These are phyloP conservation scores for Pseudogymnoascus destructans DNA, from an alignment of 2,329 filamentous ascomycete genomes.

Conservation along the genomic window DNA sequence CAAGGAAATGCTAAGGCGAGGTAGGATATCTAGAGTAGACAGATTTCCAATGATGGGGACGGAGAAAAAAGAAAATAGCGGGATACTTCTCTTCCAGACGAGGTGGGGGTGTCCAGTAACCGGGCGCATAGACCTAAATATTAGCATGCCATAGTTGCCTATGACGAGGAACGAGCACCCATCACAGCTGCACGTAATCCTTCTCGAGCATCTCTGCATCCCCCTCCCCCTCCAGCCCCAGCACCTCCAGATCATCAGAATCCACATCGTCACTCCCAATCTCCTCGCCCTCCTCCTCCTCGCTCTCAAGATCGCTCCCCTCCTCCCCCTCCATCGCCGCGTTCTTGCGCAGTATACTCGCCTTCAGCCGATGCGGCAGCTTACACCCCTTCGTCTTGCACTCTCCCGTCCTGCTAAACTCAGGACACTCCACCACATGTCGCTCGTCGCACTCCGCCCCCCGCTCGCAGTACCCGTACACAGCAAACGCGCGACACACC, in stretches of 20 bases:
- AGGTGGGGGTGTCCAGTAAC: not conserved
- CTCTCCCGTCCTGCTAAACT: slow-evolving; percentile 80
- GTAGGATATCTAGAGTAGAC: not conserved
- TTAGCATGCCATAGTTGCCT: not conserved
- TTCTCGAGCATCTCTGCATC: slow-evolving; percentile 44
- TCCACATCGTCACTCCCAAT: slow-evolving; percentile 67
- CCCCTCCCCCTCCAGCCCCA: slow-evolving; percentile 37
- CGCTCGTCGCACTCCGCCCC: slow-evolving; percentile 65
- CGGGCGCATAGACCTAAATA: not conserved
- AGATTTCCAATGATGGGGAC: not conserved
- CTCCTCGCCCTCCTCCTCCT: slow-evolving; percentile 51
- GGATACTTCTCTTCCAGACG: slow-evolving; percentile 4
- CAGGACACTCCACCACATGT: slow-evolving; percentile 86
- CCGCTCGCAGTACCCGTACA: slow-evolving; percentile 77
- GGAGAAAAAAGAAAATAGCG: not conserved
- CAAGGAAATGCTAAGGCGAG: not conserved
- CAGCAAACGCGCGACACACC: slow-evolving; percentile 75
- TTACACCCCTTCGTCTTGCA: slow-evolving; percentile 75
- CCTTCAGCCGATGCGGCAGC: slow-evolving; percentile 76
- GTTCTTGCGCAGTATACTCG: slow-evolving; percentile 60
- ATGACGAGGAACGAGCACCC: slow-evolving; percentile 9
- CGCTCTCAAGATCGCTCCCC: slow-evolving; percentile 62
- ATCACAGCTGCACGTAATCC: slow-evolving; percentile 44
- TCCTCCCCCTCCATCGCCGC: slow-evolving; percentile 35
- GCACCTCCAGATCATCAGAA: slow-evolving; percentile 59